Conservation (phyloP, 176 grass and related monocot species). For the maize (Zea mays) region DNA sequence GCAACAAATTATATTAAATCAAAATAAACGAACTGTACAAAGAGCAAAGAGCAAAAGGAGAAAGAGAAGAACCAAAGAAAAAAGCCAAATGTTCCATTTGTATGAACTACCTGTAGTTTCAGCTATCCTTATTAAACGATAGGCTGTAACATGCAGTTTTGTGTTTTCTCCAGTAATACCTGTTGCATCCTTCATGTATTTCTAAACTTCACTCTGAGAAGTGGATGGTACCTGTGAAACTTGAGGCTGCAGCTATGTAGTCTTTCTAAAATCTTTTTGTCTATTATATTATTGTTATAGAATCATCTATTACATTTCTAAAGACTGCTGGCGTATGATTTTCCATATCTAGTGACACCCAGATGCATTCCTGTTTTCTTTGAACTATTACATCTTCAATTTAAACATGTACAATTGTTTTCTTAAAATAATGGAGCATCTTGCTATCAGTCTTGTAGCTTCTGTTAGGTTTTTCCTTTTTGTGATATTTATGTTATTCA, state of each 20-base stretch:
- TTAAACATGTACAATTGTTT: not conserved
- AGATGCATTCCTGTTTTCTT: not conserved
- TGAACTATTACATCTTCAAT: not conserved
- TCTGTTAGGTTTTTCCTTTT: slow-evolving; percentile 20
- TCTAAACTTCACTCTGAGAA: not conserved
- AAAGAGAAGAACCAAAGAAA: too few relatives aligned
- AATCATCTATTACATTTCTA: slow-evolving; percentile 1
- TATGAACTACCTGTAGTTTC: not conserved
- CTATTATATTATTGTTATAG: not conserved
- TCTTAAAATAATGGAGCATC: not conserved
- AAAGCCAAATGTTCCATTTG: not conserved
- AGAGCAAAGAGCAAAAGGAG: too few relatives aligned
- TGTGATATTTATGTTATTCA: slow-evolving; percentile 21
- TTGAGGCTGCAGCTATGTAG: not conserved
- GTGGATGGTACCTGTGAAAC: not conserved
- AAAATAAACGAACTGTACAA: too few relatives aligned
- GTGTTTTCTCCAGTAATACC: not conserved
- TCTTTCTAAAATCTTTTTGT: not conserved
- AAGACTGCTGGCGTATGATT: not conserved
- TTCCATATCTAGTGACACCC: not conserved
- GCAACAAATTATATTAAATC: too few relatives aligned
- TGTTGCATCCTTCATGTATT: not conserved
- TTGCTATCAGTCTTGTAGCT: not conserved
- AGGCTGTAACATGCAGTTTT: not conserved
- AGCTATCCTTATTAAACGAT: not conserved